These are phyloP conservation scores for Calonectria pauciramosa DNA, from an alignment of 2,329 filamentous ascomycete genomes.

Conservation along the genomic window DNA sequence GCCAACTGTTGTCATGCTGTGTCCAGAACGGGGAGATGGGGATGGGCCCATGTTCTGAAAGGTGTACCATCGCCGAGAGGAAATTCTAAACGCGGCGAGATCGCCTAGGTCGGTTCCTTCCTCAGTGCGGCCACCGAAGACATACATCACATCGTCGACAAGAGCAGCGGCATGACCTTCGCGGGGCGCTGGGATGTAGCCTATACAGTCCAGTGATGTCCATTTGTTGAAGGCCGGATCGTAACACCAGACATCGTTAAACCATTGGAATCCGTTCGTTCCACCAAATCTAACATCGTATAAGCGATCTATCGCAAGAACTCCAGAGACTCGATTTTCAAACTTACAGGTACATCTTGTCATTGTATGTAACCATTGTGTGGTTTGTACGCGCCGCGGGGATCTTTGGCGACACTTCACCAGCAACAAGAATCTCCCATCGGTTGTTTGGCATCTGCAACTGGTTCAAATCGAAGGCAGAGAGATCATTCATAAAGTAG, in stretches of 20 bases:
- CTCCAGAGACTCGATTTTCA: neutral
- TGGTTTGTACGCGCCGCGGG: slow-evolving; percentile 96
- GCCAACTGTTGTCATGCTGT: slow-evolving; percentile 96
- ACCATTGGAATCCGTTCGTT: slow-evolving; percentile 96
- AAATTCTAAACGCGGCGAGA: slow-evolving; percentile 82
- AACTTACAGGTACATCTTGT: slow-evolving; percentile 91
- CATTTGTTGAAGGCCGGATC: slow-evolving; percentile 87
- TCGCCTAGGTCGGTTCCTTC: slow-evolving; percentile 94
- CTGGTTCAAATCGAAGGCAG: slow-evolving; percentile 96
- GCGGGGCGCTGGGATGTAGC: slow-evolving; percentile 93
- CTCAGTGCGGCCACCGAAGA: slow-evolving; percentile 96
- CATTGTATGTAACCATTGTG: slow-evolving; percentile 90
- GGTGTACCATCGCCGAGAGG: slow-evolving; percentile 95
- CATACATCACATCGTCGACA: slow-evolving; percentile 98
- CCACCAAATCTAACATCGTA: slow-evolving; percentile 82
- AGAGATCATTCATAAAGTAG: slow-evolving; percentile 96
- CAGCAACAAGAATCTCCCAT: slow-evolving; percentile 91
- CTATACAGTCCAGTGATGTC: slow-evolving; percentile 94
- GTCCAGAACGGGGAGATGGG: slow-evolving; percentile 91
- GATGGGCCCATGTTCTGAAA: slow-evolving; percentile 99
- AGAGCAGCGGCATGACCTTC: slow-evolving; percentile 95
- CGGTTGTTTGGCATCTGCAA: slow-evolving; percentile 91
- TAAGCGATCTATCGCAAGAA: slow-evolving; percentile 26
- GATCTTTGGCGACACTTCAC: slow-evolving; percentile 67
- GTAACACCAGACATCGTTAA: slow-evolving; percentile 99